These are phyloP conservation scores for Aspergillus pseudoterreus DNA, from an alignment of 2,329 filamentous ascomycete species.

Conservation along the genomic window DNA sequence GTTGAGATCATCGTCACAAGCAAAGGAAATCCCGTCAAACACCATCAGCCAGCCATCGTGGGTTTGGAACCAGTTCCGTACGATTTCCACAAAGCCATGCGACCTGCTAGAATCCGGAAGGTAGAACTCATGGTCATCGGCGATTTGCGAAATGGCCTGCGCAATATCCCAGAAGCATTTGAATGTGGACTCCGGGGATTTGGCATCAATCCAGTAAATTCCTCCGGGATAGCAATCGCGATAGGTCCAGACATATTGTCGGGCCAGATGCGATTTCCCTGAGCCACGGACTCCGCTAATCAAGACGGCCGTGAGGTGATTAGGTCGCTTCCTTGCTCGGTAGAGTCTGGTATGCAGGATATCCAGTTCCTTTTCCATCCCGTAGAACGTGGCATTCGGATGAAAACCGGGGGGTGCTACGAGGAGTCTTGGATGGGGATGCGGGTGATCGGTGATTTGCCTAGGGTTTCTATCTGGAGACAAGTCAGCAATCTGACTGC, in stretches of 20 bases:
- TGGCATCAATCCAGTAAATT: slow-evolving; percentile 67
- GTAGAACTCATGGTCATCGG: slow-evolving; percentile 39
- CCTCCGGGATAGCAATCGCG: slow-evolving; percentile 60
- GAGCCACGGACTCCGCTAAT: slow-evolving; percentile 63
- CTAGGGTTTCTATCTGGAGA: slow-evolving; percentile 29
- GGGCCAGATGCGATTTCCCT: slow-evolving; percentile 66
- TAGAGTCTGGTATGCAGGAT: slow-evolving; percentile 58
- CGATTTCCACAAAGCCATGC: slow-evolving; percentile 52
- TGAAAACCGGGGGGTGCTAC: slow-evolving; percentile 56
- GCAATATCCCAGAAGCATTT: slow-evolving; percentile 66
- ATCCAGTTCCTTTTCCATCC: slow-evolving; percentile 56
- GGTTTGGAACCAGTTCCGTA: slow-evolving; percentile 59
- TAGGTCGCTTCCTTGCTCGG: slow-evolving; percentile 53
- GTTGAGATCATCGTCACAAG: slow-evolving; percentile 50
- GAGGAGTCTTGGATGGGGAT: slow-evolving; percentile 26
- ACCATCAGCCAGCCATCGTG: slow-evolving; percentile 65
- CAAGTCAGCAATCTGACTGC: slow-evolving; percentile 33
- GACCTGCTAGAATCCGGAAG: slow-evolving; percentile 39
- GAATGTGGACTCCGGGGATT: slow-evolving; percentile 55
- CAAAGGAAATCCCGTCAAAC: slow-evolving; percentile 64
- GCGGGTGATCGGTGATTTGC: neutral
- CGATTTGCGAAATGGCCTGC: slow-evolving; percentile 45
- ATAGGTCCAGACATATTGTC: slow-evolving; percentile 63
- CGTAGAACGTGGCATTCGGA: slow-evolving; percentile 61
- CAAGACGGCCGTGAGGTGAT: slow-evolving; percentile 61